Conservation (phyloP, 2,329 filamentous ascomycete species). For the Fusarium tricinctum region DNA sequence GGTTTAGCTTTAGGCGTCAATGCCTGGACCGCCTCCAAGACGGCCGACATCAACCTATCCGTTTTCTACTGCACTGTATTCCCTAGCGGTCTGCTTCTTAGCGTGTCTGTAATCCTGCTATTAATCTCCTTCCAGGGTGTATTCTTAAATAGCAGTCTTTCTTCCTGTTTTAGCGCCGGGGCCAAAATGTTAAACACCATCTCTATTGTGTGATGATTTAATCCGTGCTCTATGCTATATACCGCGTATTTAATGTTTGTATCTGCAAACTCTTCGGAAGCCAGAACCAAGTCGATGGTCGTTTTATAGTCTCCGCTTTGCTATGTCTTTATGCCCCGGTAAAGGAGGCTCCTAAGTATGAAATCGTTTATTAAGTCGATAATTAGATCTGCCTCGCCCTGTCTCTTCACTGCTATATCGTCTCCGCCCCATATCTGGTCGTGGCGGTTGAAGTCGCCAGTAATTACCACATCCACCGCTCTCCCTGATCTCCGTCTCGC, state of each 20-base stretch:
- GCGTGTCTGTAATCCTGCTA: background rate
- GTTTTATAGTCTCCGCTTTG: background rate
- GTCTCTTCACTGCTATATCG: background rate
- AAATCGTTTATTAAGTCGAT: background rate
- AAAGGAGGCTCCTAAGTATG: background rate
- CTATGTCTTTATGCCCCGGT: background rate
- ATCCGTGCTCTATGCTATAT: background rate
- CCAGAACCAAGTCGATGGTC: background rate
- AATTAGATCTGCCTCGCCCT: background rate
- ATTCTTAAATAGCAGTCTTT: slow-evolving; percentile 2
- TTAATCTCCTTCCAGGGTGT: slow-evolving; percentile 4
- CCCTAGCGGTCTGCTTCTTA: background rate
- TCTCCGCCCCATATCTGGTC: background rate
- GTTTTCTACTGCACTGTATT: background rate
- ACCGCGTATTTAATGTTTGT: too few species aligned
- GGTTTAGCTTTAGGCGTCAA: background rate
- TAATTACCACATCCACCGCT: background rate
- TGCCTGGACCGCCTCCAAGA: background rate
- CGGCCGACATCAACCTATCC: background rate
- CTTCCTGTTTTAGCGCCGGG: background rate
- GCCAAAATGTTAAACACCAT: background rate
- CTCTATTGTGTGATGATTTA: too few species aligned
- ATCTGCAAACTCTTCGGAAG: background rate
- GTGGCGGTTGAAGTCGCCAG: background rate
- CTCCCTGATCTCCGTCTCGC: background rate